Evolutionary conservation across 2,329 filamentous ascomycete species (phyloP).

Genomic region (Metarhizium album): DNA sequence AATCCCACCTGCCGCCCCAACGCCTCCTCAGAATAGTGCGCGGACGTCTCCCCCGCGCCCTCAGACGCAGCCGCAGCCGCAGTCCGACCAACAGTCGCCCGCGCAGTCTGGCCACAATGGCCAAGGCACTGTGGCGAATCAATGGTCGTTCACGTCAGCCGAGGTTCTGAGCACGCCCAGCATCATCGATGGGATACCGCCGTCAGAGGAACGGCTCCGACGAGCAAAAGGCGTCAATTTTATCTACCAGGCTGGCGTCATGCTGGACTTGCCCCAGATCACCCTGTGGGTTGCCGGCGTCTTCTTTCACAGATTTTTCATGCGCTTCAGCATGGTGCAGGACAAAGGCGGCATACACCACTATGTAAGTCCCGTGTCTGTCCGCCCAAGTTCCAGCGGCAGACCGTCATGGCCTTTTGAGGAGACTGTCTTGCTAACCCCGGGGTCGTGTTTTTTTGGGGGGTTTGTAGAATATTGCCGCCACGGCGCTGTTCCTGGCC

Average conservation of each 20-base stretch:
- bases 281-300: constrained; percentile 87
- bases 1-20: constrained; percentile 50
- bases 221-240: constrained; percentile 93
- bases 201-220: constrained; percentile 66
- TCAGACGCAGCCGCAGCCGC: constrained; percentile 31
- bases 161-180: constrained; percentile 78
- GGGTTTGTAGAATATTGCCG: constrained; percentile 61
- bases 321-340: constrained; percentile 73
- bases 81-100: constrained; percentile 32
- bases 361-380: constrained; percentile 50
- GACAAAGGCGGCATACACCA: constrained; percentile 74
- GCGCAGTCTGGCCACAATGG: constrained; percentile 27
- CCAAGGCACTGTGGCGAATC: constrained; percentile 33
- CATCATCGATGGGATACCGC: constrained; percentile 67
- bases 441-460: neutral
- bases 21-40: constrained; percentile 45
- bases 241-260: constrained; percentile 85
- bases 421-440: neutral
- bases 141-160: constrained; percentile 84
- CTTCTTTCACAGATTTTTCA: constrained; percentile 93
- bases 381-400: neutral
- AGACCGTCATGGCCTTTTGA: neutral
- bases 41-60: constrained; percentile 45
- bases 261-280: constrained; percentile 83
- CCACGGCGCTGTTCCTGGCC: constrained; percentile 82